Percentiles rank a stretch among this genome's conserved stretches.
phyloP scores from a whole-genome alignment of 805 yeast species.

The Metschnikowia arizonensis region DNA sequence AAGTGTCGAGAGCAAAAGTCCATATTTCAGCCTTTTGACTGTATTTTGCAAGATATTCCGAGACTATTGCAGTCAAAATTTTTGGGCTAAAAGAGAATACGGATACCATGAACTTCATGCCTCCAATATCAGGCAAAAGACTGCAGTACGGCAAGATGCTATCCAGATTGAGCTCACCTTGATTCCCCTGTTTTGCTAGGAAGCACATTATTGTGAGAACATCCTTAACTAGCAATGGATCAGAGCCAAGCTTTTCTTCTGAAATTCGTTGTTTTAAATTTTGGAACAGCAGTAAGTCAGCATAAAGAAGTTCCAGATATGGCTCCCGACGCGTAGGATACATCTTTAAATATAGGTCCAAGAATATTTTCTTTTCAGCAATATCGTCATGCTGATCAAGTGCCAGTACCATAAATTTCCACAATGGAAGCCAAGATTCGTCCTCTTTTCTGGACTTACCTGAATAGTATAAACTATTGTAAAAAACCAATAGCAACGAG shows the following conservation, averaged over 20 bases:
- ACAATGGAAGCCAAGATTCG: constrained; percentile 10
- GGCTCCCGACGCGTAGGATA: background rate
- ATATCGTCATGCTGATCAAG: background rate
- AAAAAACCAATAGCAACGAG: constrained; percentile 19
- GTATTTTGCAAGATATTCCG: background rate
- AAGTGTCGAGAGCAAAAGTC: background rate
- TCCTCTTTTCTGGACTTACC: constrained; percentile 4
- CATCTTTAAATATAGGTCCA: background rate
- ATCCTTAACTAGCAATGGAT: background rate
- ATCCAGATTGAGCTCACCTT: background rate
- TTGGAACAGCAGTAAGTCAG: background rate
- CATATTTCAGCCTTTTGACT: constrained; percentile 2
- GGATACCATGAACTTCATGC: background rate
- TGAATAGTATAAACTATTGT: constrained; percentile 19
- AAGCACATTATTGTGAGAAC: background rate
- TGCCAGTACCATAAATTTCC: constrained; percentile 1
- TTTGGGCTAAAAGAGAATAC: background rate
- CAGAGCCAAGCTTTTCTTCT: background rate
- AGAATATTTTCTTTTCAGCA: background rate
- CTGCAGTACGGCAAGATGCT: background rate
- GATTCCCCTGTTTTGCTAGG: background rate
- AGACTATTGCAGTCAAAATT: background rate
- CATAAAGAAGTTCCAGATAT: background rate
- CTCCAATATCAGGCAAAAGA: background rate
- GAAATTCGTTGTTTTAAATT: background rate